Evolutionary conservation across 495 filamentous ascomycete species (phyloP), one percentile per base, ranked within the genome.

Genomic region (Aspergillus taichungensis): DNA sequence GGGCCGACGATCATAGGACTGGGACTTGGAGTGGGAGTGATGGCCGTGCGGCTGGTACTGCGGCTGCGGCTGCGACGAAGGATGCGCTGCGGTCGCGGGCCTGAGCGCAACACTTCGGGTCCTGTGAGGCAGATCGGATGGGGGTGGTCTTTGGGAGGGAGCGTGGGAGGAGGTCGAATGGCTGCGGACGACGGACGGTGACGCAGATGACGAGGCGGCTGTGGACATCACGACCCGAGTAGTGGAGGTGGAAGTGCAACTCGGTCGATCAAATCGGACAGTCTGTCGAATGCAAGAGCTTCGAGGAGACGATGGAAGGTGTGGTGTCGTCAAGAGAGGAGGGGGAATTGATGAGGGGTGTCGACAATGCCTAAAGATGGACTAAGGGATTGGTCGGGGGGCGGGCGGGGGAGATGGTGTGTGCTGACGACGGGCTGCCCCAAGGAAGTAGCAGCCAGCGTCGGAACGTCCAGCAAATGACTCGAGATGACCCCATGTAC

Each of bases 71-170:
- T 57, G 61, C 52, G 55, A 51, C 50, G 59, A 54, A 47, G 62
- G 52, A 49, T 69, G 64, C 45, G 61, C 59, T 35, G 60, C 53
- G 35, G 60, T 67, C 38, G 66, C 57, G 47, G 68, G 64, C 52
- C 74, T 67, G 42, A 67, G 60, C 14, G 72, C 66, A 44, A 75
- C 73, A 44, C 76, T 80, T 54, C 72, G 66, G 39, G 78, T 66
- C 44, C 80, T 70, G 55, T 80, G 77, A 35, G 77, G 76, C 45
- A 71, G 62, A 55, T 80, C 75, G 38, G 67, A 62, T 18, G 71
- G 55, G 36, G 69, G 59, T 42, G 66, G 54, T 45, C 59, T 59
- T 47, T 63, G 50, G 34, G 71, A 61, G 24, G 69, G 71, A 46
- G 59, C 55, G 33, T 70, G 72, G 50, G 70, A 70, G 11, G 76